A percentile compares a stretch with the other conserved stretches of the same genome.
phyloP scores from a whole-genome alignment of 441 rosid species.

The Macaranga tanarius region DNA sequence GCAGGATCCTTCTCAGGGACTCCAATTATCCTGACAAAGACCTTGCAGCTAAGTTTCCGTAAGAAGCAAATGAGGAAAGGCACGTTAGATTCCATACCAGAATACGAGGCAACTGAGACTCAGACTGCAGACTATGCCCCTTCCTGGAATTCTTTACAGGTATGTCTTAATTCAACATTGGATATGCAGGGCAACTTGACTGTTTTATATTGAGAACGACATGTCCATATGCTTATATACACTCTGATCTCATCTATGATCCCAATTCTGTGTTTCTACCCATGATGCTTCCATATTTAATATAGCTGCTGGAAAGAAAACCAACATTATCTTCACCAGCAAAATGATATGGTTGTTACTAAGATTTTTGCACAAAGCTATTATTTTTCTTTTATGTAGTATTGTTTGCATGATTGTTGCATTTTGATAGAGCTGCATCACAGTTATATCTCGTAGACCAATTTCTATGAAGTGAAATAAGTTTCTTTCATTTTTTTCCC shows the following conservation, averaged over 20 bases:
- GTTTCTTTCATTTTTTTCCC: no score
- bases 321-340: not conserved
- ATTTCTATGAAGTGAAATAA: not conserved
- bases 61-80: conserved; percentile 55
- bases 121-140: conserved; percentile 38
- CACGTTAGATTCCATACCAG: conserved; percentile 59
- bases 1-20: conserved; percentile 66
- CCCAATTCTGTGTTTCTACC: not conserved
- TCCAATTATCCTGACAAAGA: conserved; percentile 70
- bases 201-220: not conserved
- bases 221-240: conserved; percentile 1
- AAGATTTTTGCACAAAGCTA: no score
- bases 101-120: conserved; percentile 50
- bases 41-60: conserved; percentile 50
- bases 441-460: not conserved
- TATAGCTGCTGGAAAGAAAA: not conserved
- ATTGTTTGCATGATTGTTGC: not conserved
- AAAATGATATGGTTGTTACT: not conserved
- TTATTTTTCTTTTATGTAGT: not conserved
- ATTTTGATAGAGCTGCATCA: not conserved
- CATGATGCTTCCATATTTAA: not conserved
- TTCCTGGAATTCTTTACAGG: conserved; percentile 48
- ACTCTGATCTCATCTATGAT: not conserved
- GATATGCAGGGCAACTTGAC: not conserved
- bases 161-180: conserved; percentile 18